phyloP scores from a whole-genome alignment of 192 early-diverging fungal species.

The Gryganskiella cystojenkinii region DNA sequence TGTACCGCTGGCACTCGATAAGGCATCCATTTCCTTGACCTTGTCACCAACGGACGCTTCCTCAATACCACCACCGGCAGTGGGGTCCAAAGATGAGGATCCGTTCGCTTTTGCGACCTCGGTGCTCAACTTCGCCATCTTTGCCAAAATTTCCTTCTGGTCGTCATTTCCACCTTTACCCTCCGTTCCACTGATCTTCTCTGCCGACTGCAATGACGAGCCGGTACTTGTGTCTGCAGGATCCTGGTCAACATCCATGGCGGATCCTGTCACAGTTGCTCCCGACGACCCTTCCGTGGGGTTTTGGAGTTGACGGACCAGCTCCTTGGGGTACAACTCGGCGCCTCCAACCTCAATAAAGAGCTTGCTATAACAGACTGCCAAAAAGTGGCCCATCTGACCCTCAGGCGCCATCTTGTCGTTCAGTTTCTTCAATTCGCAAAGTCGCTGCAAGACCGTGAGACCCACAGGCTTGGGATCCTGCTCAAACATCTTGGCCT shows the following conservation, averaged over 20 bases:
- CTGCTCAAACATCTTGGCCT: slow-evolving; percentile 47
- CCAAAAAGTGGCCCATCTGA: slow-evolving; percentile 36
- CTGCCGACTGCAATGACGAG: background rate
- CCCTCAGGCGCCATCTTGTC: slow-evolving; percentile 49
- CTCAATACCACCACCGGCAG: background rate
- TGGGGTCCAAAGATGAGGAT: no score
- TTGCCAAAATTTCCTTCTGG: slow-evolving; percentile 7
- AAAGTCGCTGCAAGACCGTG: slow-evolving; percentile 27
- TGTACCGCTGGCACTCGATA: background rate
- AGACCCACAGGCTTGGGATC: slow-evolving; percentile 19
- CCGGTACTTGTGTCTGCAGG: no score
- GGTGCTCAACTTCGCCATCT: slow-evolving; percentile 9
- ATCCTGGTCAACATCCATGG: background rate
- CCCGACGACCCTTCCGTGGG: background rate
- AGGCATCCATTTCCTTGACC: no score
- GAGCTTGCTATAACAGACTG: slow-evolving; percentile 45
- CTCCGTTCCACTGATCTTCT: background rate
- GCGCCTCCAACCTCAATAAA: slow-evolving; percentile 49
- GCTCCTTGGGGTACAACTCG: slow-evolving; percentile 45
- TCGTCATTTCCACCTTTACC: slow-evolving; percentile 11
- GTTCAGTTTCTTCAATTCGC: slow-evolving; percentile 47
- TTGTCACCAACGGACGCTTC: no score
- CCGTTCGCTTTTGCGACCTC: background rate
- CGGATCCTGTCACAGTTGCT: background rate
- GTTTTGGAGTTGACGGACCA: slow-evolving; percentile 24